Conservation (phyloP, 164 flowering plant genomes). For the Dillenia suffruticosa region DNA sequence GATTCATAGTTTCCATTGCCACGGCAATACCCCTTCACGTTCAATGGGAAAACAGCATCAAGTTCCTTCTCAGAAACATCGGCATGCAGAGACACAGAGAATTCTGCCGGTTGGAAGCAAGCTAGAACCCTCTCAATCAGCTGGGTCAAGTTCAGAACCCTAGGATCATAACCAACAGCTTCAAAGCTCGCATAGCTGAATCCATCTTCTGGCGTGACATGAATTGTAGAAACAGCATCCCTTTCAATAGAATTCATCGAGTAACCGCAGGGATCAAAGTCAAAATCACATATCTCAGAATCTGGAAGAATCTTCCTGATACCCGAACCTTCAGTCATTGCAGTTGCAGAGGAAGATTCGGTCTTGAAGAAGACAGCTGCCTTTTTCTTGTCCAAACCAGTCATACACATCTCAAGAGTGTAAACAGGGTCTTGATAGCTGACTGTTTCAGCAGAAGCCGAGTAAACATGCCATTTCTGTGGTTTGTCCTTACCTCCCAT, state of each 20-base stretch:
- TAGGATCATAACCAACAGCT: constrained; percentile 54
- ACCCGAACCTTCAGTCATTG: constrained; percentile 64
- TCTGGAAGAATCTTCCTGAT: constrained; percentile 69
- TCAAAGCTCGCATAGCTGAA: constrained; percentile 93
- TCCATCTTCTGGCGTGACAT: constrained; percentile 93
- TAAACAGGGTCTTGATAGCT: constrained; percentile 17
- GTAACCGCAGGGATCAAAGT: constrained; percentile 89
- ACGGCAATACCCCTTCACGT: constrained; percentile 37
- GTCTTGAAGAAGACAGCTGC: constrained; percentile 75
- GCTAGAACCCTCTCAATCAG: constrained; percentile 62
- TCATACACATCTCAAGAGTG: constrained; percentile 88
- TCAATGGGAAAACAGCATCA: constrained; percentile 13
- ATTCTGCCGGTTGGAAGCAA: constrained; percentile 66
- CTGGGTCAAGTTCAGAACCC: constrained; percentile 25
- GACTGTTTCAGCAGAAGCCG: constrained; percentile 38
- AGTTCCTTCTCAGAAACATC: constrained; percentile 10
- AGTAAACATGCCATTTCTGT: constrained; percentile 77
- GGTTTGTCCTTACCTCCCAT: constrained; percentile 39
- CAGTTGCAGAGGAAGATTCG: constrained; percentile 45
- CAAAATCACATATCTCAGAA: constrained; percentile 71
- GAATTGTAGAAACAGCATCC: constrained; percentile 71
- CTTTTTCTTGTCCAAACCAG: constrained; percentile 52
- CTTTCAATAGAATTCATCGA: constrained; percentile 79
- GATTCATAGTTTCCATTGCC: constrained; percentile 25
- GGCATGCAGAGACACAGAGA: constrained; percentile 62